Evolutionary conservation across 352 stramenopile species (phyloP).

Genomic region (Phytophthora litchii): DNA sequence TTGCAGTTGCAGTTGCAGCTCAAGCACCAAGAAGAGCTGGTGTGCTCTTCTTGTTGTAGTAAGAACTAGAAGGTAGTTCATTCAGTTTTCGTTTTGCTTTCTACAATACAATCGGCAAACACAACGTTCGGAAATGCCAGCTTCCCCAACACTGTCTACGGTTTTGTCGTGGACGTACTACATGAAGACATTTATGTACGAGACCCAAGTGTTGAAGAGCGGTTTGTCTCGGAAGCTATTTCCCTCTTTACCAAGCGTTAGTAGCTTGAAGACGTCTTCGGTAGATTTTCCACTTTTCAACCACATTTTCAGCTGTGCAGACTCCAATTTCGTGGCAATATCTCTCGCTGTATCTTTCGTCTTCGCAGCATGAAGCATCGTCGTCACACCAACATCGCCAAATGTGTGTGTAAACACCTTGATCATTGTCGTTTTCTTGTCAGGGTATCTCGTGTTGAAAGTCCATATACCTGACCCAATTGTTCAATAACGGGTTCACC

Average conservation of each 20-base stretch:
- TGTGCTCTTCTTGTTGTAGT: too few species aligned
- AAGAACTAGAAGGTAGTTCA: neutral
- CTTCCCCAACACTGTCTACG: slow-evolving; percentile 16
- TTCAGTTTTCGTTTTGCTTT: slow-evolving; percentile 10
- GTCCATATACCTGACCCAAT: slow-evolving; percentile 5
- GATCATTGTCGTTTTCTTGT: slow-evolving; percentile 4
- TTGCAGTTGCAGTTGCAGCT: too few species aligned
- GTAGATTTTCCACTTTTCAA: neutral
- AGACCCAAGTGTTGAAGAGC: neutral
- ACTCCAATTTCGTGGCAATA: slow-evolving; percentile 3
- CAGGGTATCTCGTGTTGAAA: neutral
- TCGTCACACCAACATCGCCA: neutral
- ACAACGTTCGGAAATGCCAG: slow-evolving; percentile 19
- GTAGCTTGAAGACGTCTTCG: neutral
- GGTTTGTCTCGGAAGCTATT: neutral
- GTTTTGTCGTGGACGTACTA: slow-evolving; percentile 16
- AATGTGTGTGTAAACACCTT: neutral
- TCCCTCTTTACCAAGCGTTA: neutral
- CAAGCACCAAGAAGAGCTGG: too few species aligned
- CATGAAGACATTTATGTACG: slow-evolving; percentile 1
- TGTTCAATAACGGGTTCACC: neutral
- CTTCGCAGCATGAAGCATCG: neutral
- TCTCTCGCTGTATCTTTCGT: neutral
- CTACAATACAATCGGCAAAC: slow-evolving; percentile 17
- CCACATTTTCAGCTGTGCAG: slow-evolving; percentile 2